Conservation (phyloP, 169 alveolate genomes). For the Amoebophrya sp. region DNA sequence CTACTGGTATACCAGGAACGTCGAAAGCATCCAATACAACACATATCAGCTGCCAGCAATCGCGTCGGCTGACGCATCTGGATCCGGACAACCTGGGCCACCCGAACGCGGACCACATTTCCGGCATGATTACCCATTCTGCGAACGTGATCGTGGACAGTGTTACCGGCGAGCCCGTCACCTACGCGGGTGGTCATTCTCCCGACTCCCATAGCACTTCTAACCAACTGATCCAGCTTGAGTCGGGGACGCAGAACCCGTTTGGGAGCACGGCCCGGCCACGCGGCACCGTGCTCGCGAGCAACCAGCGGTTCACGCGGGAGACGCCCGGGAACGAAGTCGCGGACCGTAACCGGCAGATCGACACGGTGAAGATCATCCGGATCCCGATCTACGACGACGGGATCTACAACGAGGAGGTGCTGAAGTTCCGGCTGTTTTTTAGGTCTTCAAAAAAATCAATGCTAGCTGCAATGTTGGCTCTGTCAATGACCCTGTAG, state of each 20-base stretch:
- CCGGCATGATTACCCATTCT: neutral
- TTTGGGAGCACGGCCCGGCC: neutral
- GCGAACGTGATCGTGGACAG: neutral
- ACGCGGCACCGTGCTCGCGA: neutral
- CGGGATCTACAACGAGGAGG: neutral
- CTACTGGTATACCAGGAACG: too few relatives aligned
- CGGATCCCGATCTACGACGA: constrained; percentile 3
- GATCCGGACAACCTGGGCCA: neutral
- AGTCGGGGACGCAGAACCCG: neutral
- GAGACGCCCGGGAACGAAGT: neutral
- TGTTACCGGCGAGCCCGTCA: neutral
- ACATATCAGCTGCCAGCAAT: too few relatives aligned
- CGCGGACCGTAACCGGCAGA: neutral
- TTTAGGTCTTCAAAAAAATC: too few relatives aligned
- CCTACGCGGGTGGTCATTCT: too few relatives aligned
- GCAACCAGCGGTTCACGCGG: neutral
- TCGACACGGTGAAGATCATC: neutral
- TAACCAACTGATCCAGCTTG: neutral
- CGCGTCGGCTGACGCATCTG: neutral
- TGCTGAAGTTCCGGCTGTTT: neutral
- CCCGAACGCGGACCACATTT: neutral
- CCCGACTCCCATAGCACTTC: too few relatives aligned
- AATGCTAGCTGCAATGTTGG: too few relatives aligned
- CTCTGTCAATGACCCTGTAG: too few relatives aligned
- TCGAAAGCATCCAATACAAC: too few relatives aligned